Percentiles rank a stretch among this genome's conserved stretches.
These are phyloP conservation scores for Bipolaris victoriae DNA, from an alignment of 2,329 filamentous ascomycete species.

Conservation along the genomic window DNA sequence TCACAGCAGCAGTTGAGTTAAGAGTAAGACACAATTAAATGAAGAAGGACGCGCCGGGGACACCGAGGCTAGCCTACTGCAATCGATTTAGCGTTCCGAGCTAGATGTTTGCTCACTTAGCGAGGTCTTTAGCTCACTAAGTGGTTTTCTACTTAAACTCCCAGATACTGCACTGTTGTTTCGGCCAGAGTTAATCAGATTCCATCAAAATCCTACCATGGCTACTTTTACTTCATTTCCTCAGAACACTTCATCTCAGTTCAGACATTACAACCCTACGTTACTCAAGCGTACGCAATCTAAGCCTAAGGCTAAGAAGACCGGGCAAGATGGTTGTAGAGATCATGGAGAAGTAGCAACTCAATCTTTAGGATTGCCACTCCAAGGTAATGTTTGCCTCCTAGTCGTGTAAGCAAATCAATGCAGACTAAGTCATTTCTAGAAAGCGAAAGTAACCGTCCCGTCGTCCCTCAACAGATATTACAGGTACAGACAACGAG, in stretches of 20 bases:
- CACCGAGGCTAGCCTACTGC: not conserved
- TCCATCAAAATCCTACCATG: not conserved
- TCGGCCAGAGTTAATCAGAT: slow-evolving; percentile 9
- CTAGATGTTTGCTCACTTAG: slow-evolving; percentile 4
- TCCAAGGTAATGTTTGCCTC: not conserved
- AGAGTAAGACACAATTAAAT: not conserved
- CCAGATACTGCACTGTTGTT: not conserved
- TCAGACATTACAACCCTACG: slow-evolving; percentile 1
- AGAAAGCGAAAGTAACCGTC: slow-evolving; percentile 2
- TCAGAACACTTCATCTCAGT: not conserved
- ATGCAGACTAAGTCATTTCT: not conserved
- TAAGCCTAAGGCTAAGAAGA: slow-evolving; percentile 2
- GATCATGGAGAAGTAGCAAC: not conserved
- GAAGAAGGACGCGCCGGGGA: not conserved
- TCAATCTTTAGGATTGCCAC: not conserved
- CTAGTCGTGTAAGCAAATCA: not conserved
- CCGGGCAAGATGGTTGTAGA: not conserved
- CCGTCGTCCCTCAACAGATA: not conserved
- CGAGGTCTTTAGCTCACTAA: not conserved
- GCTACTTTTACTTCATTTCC: slow-evolving; percentile 10
- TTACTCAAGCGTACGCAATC: not conserved
- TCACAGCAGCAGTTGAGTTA: not conserved
- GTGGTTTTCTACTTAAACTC: slow-evolving; percentile 10
- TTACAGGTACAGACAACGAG: not conserved
- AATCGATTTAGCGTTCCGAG: slow-evolving; percentile 7